These are phyloP conservation scores for Eragrostis tef DNA, from an alignment of 202 grass and related monocot genomes.

Conservation along the genomic window DNA sequence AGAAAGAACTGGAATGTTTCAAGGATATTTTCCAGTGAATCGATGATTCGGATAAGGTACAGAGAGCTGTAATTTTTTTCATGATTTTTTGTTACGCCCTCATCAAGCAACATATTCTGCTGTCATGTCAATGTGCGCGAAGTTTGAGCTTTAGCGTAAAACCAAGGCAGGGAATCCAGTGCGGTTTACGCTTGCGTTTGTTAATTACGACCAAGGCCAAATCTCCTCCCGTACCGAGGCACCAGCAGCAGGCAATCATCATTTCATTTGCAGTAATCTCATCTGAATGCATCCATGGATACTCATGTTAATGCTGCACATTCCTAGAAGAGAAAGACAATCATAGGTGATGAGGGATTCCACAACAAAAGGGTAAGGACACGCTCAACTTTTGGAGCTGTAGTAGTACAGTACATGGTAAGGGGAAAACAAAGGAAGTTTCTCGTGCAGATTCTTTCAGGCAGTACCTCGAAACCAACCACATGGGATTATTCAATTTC, in stretches of 20 bases:
- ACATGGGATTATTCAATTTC: too few relatives aligned
- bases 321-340: background rate
- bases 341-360: background rate
- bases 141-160: background rate
- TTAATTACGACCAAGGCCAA: constrained; percentile 27
- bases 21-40: background rate
- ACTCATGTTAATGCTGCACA: background rate
- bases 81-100: too few relatives aligned
- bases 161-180: background rate
- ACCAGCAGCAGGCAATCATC: background rate
- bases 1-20: background rate
- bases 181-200: constrained; percentile 18
- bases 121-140: background rate
- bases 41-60: too few relatives aligned
- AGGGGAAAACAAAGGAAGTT: background rate
- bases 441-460: background rate
- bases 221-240: background rate
- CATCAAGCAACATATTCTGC: too few relatives aligned
- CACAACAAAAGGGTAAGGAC: background rate
- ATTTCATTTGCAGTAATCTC: background rate
- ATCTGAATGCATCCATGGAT: background rate
- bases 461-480: too few relatives aligned
- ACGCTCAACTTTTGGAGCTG: background rate
- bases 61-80: too few relatives aligned
- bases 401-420: background rate